A percentile compares a stretch with the other conserved stretches of the same genome.
Evolutionary conservation across 257 asterid species (phyloP).

Genomic region (Solanum clarkiae): DNA sequence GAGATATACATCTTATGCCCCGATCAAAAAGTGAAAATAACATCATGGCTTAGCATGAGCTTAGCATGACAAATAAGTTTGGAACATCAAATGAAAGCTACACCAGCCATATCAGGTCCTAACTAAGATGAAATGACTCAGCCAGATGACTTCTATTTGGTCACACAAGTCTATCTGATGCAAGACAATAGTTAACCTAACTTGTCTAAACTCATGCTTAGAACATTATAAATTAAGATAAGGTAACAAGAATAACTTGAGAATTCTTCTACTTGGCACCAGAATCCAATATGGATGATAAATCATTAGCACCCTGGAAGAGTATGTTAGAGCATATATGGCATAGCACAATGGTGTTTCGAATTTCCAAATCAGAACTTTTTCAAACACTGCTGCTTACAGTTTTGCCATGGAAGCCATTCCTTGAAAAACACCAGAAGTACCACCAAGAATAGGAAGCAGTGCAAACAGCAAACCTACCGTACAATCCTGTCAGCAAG

Average conservation of each 20-base stretch:
- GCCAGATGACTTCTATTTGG: not conserved
- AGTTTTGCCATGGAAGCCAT: conserved; percentile 51
- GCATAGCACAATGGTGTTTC: not conserved
- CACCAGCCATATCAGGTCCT: not conserved
- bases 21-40: not conserved
- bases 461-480: conserved; percentile 80
- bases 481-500: conserved; percentile 64
- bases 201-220: not conserved
- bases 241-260: not conserved
- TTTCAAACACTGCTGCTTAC: conserved; percentile 26
- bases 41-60: not conserved
- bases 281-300: not conserved
- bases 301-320: not conserved
- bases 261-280: not conserved
- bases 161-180: not conserved
- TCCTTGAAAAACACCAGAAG: conserved; percentile 76
- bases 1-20: not conserved
- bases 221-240: not conserved
- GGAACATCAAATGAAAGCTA: not conserved
- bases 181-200: not conserved
- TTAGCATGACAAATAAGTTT: not conserved
- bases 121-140: not conserved
- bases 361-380: not conserved
- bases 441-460: conserved; percentile 84
- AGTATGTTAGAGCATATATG: not conserved